A percentile compares a stretch with the other conserved stretches of the same genome.
phyloP scores from a whole-genome alignment of 106 monocot species.

The Acanthochlamys bracteata region DNA sequence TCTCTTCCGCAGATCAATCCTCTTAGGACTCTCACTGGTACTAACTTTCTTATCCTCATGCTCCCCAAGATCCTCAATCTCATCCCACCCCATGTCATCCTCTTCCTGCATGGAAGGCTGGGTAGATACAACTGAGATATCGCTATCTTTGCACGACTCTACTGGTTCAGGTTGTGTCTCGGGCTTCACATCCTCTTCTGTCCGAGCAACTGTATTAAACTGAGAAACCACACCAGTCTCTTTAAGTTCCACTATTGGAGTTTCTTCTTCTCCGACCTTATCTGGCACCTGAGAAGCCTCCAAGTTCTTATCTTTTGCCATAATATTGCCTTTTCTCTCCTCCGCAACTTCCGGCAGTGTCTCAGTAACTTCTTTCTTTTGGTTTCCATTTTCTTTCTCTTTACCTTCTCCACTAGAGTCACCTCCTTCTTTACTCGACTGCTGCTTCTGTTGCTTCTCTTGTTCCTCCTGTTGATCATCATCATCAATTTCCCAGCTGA shows the following conservation, averaged over 20 bases:
- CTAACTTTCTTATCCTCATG: slow-evolving; percentile 53
- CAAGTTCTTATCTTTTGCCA: slow-evolving; percentile 11
- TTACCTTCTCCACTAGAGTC: slow-evolving; percentile 4
- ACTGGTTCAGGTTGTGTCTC: slow-evolving; percentile 25
- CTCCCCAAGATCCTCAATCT: slow-evolving; percentile 87
- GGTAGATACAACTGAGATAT: slow-evolving; percentile 51
- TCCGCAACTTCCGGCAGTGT: neutral
- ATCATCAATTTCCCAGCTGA: slow-evolving; percentile 63
- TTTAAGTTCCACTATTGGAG: neutral
- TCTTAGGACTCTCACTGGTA: slow-evolving; percentile 20
- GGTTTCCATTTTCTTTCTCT: neutral
- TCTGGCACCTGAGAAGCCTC: neutral
- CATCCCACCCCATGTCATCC: slow-evolving; percentile 70
- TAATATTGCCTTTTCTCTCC: slow-evolving; percentile 11
- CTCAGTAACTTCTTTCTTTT: neutral
- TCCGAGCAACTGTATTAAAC: slow-evolving; percentile 16
- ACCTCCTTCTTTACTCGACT: slow-evolving; percentile 1
- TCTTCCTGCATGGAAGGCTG: slow-evolving; percentile 62
- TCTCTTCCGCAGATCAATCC: slow-evolving; percentile 60
- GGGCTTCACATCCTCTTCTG: slow-evolving; percentile 17
- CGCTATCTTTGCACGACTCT: slow-evolving; percentile 57
- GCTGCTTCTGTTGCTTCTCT: neutral
- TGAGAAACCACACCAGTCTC: neutral
- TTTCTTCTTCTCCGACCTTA: slow-evolving; percentile 5
- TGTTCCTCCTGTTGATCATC: slow-evolving; percentile 38